These are phyloP conservation scores for Microdochium trichocladiopsis DNA, from an alignment of 2,329 filamentous ascomycete species.

Conservation along the genomic window DNA sequence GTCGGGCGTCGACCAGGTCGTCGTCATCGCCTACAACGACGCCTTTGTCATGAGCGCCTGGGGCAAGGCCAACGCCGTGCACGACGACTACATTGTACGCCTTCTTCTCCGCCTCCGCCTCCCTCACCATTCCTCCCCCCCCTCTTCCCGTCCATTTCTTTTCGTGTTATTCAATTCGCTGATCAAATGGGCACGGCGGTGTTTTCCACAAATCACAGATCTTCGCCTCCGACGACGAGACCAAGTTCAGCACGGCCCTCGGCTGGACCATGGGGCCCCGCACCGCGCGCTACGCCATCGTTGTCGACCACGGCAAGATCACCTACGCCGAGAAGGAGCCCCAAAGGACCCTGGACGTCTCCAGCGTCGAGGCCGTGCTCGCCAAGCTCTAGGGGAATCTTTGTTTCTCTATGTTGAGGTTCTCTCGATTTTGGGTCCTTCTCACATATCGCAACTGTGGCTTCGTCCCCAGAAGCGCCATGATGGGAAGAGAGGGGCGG, in stretches of 20 bases:
- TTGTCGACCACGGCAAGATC: slow-evolving; percentile 79
- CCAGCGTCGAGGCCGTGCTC: slow-evolving; percentile 46
- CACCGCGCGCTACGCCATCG: slow-evolving; percentile 71
- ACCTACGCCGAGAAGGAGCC: slow-evolving; percentile 71
- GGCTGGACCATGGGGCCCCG: slow-evolving; percentile 72
- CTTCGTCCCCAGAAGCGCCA: too few relatives aligned
- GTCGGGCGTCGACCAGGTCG: slow-evolving; percentile 78
- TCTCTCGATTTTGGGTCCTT: too few relatives aligned
- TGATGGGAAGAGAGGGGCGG: too few relatives aligned
- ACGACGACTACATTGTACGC: slow-evolving; percentile 55
- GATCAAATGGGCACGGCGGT: too few relatives aligned
- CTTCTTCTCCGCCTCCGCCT: neutral
- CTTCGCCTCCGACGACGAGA: slow-evolving; percentile 65
- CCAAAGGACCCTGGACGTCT: slow-evolving; percentile 29
- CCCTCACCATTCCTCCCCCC: neutral
- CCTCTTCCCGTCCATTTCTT: neutral
- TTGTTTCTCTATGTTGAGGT: neutral
- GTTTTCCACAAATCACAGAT: too few relatives aligned
- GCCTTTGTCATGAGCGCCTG: slow-evolving; percentile 82
- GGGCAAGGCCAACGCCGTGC: slow-evolving; percentile 80
- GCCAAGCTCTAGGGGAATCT: slow-evolving; percentile 37
- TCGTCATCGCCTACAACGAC: slow-evolving; percentile 81
- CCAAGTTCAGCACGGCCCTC: slow-evolving; percentile 69
- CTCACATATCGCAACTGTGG: too few relatives aligned
- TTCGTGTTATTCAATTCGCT: neutral